phyloP scores from a whole-genome alignment of 2,329 filamentous ascomycete genomes.

The Pseudocercospora cruenta region DNA sequence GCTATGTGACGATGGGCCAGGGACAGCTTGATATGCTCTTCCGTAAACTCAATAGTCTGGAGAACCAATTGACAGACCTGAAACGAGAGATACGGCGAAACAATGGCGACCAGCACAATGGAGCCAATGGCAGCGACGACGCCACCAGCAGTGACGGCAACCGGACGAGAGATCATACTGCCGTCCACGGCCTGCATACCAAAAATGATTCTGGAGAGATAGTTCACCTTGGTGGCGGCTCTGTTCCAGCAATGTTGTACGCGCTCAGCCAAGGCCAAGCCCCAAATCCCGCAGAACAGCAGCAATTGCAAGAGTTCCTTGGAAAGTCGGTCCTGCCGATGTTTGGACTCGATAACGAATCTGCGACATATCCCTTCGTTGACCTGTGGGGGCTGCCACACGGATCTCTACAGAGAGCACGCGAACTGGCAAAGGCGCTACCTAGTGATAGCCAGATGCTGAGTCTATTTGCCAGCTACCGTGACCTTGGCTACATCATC shows the following conservation, averaged over 20 bases:
- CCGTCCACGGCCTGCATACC: constrained; percentile 62
- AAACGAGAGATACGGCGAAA: constrained; percentile 36
- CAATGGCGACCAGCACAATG: constrained; percentile 24
- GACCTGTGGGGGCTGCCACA: constrained; percentile 65
- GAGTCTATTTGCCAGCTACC: constrained; percentile 61
- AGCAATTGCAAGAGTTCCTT: constrained; percentile 60
- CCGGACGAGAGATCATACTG: constrained; percentile 41
- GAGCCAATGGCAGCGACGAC: constrained; percentile 25
- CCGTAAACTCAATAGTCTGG: constrained; percentile 52
- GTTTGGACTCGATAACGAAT: constrained; percentile 66
- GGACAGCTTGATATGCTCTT: constrained; percentile 54
- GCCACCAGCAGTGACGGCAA: constrained; percentile 19
- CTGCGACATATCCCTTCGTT: constrained; percentile 67
- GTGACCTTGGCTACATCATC: constrained; percentile 62
- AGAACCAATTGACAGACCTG: constrained; percentile 51
- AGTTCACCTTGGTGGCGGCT: constrained; percentile 64
- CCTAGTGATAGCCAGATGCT: constrained; percentile 62
- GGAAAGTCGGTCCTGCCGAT: constrained; percentile 66
- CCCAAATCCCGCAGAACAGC: constrained; percentile 44
- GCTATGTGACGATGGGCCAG: constrained; percentile 37
- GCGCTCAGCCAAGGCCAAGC: constrained; percentile 49
- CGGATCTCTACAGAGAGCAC: constrained; percentile 60
- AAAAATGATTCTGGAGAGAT: constrained; percentile 59
- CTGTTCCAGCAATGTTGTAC: constrained; percentile 64
- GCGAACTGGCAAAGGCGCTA: constrained; percentile 61